Evolutionary conservation across 2,329 filamentous ascomycete genomes (phyloP).

Genomic region (Emergomyces africanus): DNA sequence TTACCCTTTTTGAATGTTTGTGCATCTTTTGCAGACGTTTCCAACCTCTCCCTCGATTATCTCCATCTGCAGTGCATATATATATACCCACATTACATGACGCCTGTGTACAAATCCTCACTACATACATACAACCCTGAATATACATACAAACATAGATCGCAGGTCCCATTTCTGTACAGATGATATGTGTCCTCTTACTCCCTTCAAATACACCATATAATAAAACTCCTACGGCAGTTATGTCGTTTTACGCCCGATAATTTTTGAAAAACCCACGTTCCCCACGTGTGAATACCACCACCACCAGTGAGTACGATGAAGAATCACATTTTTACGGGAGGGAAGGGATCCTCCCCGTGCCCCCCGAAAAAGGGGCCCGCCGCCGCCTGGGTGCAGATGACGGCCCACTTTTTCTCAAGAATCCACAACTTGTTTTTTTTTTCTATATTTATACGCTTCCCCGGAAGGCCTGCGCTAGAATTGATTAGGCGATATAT

Average conservation of each 20-base stretch:
- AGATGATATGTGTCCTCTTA: neutral
- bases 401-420: too few species aligned
- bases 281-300: too few species aligned
- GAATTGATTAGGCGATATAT: too few species aligned
- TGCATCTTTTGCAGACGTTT: neutral
- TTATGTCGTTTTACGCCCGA: neutral
- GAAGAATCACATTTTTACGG: too few species aligned
- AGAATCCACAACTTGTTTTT: too few species aligned
- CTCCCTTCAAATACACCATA: neutral
- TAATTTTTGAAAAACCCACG: too few species aligned
- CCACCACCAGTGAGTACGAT: too few species aligned
- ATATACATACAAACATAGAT: neutral
- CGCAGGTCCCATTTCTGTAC: neutral
- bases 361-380: too few species aligned
- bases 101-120: neutral
- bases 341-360: too few species aligned
- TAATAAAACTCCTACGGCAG: neutral
- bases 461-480: too few species aligned
- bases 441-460: too few species aligned
- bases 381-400: too few species aligned
- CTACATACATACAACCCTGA: neutral
- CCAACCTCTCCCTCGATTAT: neutral
- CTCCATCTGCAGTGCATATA: neutral
- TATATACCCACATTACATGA: neutral
- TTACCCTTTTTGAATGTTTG: neutral